A percentile compares a stretch with the other conserved stretches of the same genome.
Evolutionary conservation across 2,329 filamentous ascomycete species (phyloP).

Genomic region (Hypoxylon sp.): DNA sequence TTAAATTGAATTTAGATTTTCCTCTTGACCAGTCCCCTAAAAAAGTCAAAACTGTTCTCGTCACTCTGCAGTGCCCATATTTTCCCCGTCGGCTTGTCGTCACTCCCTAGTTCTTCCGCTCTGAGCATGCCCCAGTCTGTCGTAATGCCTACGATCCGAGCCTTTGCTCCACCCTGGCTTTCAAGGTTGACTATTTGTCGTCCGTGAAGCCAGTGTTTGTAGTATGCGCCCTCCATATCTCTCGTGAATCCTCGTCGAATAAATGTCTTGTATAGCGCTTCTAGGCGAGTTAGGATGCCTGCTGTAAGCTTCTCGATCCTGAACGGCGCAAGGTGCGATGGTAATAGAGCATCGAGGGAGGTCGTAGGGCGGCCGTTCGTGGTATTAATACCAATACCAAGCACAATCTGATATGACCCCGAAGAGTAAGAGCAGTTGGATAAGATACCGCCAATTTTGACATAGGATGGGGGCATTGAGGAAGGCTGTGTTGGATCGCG

Average conservation of each 20-base stretch:
- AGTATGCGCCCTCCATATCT: constrained; percentile 82
- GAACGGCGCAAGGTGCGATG: constrained; percentile 67
- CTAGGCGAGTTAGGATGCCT: constrained; percentile 82
- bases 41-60: constrained; percentile 98
- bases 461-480: constrained; percentile 68
- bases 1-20: constrained; percentile 69
- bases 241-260: constrained; percentile 80
- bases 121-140: constrained; percentile 90
- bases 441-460: constrained; percentile 94
- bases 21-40: constrained; percentile 85
- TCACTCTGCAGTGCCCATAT: constrained; percentile 92
- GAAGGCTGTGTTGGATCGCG: constrained; percentile 71
- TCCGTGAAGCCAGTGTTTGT: constrained; percentile 87
- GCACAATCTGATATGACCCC: constrained; percentile 84
- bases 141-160: constrained; percentile 88
- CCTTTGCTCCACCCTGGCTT: constrained; percentile 80
- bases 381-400: constrained; percentile 90
- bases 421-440: constrained; percentile 87
- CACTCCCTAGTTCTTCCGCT: constrained; percentile 84
- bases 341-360: constrained; percentile 81
- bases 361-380: constrained; percentile 89
- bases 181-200: constrained; percentile 82
- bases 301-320: constrained; percentile 86
- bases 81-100: constrained; percentile 81
- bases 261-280: constrained; percentile 83